Percentiles rank a stretch among this genome's conserved stretches.
Conservation (phyloP, 768 basidiomycete species). For the Dioszegia crocea region DNA sequence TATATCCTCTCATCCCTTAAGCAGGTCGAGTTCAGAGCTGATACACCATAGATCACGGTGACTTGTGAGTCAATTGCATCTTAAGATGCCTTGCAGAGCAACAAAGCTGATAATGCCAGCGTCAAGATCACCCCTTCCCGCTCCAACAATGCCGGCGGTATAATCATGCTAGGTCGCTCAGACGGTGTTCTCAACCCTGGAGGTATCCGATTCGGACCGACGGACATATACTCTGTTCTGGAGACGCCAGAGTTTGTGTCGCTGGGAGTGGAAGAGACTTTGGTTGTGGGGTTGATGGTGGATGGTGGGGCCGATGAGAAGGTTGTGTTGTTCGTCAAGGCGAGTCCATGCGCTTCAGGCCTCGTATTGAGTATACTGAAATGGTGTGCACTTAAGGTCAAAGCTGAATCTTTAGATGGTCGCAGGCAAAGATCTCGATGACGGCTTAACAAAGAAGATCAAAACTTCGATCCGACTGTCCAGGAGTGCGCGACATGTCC, state of each 20-base stretch:
- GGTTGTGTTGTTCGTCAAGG: slow-evolving; percentile 69
- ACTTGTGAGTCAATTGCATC: neutral
- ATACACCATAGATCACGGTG: slow-evolving; percentile 1
- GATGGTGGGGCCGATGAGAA: slow-evolving; percentile 66
- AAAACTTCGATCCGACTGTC: slow-evolving; percentile 61
- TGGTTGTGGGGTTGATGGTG: slow-evolving; percentile 69
- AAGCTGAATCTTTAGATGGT: too few species aligned
- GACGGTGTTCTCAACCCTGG: slow-evolving; percentile 82
- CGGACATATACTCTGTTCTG: slow-evolving; percentile 75
- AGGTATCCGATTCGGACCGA: slow-evolving; percentile 75
- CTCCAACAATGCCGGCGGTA: slow-evolving; percentile 68
- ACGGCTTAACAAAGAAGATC: slow-evolving; percentile 58
- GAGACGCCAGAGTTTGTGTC: slow-evolving; percentile 57
- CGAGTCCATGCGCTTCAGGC: slow-evolving; percentile 3
- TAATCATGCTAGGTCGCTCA: slow-evolving; percentile 75
- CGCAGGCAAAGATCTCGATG: slow-evolving; percentile 55
- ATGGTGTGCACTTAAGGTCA: too few species aligned
- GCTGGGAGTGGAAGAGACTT: slow-evolving; percentile 59
- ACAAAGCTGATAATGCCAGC: neutral
- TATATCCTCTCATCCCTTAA: too few species aligned
- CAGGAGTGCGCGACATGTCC: slow-evolving; percentile 71
- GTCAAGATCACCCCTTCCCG: slow-evolving; percentile 64
- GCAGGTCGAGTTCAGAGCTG: neutral
- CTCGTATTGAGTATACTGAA: too few species aligned
- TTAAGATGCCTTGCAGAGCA: neutral